These are phyloP conservation scores for Jaapia argillacea DNA, from an alignment of 768 basidiomycete species.

Conservation along the genomic window DNA sequence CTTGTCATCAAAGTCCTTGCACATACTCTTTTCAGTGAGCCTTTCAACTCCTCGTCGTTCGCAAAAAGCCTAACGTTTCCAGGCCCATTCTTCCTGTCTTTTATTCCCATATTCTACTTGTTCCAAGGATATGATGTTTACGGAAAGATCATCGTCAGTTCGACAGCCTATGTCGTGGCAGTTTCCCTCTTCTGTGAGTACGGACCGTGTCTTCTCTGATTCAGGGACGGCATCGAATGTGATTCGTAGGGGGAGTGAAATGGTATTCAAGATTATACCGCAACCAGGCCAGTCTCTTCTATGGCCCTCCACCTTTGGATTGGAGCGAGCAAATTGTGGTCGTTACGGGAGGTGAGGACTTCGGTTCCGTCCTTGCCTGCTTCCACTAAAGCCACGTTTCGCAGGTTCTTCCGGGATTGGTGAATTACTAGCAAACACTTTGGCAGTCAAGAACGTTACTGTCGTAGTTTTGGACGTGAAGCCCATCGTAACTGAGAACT, in stretches of 20 bases:
- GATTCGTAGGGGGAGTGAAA: conserved; percentile 41
- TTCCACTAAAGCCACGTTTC: neutral
- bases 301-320: conserved; percentile 50
- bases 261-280: conserved; percentile 69
- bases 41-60: neutral
- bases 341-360: conserved; percentile 72
- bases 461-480: conserved; percentile 85
- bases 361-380: neutral
- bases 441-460: conserved; percentile 71
- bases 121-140: conserved; percentile 51
- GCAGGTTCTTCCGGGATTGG: conserved; percentile 86
- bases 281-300: conserved; percentile 60
- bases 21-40: conserved; percentile 73
- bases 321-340: conserved; percentile 89
- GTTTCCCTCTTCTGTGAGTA: conserved; percentile 63
- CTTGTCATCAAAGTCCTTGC: conserved; percentile 68
- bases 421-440: conserved; percentile 76
- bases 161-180: conserved; percentile 44
- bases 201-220: neutral
- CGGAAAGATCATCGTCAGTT: conserved; percentile 41
- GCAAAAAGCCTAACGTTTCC: conserved; percentile 1
- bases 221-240: neutral
- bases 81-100: conserved; percentile 82
- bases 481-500: conserved; percentile 66
- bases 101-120: conserved; percentile 69